phyloP scores from a whole-genome alignment of 2,329 filamentous ascomycete species.

The Xylariaceae sp. region DNA sequence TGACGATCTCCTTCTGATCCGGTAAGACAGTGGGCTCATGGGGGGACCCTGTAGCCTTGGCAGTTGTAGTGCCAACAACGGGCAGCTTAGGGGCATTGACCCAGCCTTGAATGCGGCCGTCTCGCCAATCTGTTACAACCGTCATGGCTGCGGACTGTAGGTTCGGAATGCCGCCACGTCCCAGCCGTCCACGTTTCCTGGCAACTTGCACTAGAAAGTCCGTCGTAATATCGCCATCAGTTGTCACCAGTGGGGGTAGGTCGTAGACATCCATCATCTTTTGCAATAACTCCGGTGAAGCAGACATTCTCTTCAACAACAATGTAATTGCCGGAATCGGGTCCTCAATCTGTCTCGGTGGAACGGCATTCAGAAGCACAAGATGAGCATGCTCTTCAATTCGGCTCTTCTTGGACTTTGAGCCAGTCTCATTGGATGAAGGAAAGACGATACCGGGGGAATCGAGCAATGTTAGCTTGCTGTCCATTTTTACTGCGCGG shows the following conservation, averaged over 20 bases:
- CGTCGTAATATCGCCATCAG: constrained; percentile 71
- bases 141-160: constrained; percentile 82
- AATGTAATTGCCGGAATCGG: constrained; percentile 82
- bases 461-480: constrained; percentile 88
- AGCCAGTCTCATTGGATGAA: constrained; percentile 40
- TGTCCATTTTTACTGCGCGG: constrained; percentile 88
- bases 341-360: constrained; percentile 90
- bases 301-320: constrained; percentile 74
- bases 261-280: constrained; percentile 82
- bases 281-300: constrained; percentile 67
- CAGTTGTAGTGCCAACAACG: constrained; percentile 35
- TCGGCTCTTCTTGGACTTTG: constrained; percentile 41
- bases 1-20: constrained; percentile 64
- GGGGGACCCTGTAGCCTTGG: constrained; percentile 4
- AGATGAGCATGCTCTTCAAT: constrained; percentile 77
- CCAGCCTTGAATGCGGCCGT: constrained; percentile 93
- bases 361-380: constrained; percentile 84
- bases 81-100: constrained; percentile 68
- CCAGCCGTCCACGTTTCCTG: constrained; percentile 82
- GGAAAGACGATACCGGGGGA: constrained; percentile 95
- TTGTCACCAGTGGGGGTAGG: constrained; percentile 71
- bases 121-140: constrained; percentile 94
- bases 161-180: constrained; percentile 87
- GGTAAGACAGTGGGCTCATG: constrained; percentile 19
- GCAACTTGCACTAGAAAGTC: constrained; percentile 96